Evolutionary conservation across 2,329 filamentous ascomycete genomes (phyloP), one percentile per base, ranked within the genome.

Genomic region (Gyromitra esculenta): DNA sequence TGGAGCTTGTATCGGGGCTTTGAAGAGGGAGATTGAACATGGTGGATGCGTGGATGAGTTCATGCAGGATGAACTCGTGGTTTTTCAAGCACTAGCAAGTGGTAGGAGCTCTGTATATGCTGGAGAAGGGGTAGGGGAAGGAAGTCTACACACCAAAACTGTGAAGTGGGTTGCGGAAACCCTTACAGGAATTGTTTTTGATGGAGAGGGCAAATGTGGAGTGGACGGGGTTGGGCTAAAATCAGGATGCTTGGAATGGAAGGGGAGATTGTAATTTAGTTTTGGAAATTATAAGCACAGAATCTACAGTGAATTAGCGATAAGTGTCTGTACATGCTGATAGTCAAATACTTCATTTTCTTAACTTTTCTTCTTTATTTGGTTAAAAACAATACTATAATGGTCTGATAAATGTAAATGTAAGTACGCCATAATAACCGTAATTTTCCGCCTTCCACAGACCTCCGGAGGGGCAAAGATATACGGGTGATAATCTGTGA

Each of bases 11-110:
- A 41, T 74, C 45, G 52, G n/a, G 68, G 71, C 66, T 52, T 78
- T 75, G 65, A 78, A 73, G 69, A 81, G 83, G 1, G 87, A 89
- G 79, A 82, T 87, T 0, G 80, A 81, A 6, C 79, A 83, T 0
- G 83, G 85, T 1, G 85, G 87, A 0, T 83, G 85, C 1, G 86
- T 88, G 5, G 89, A 91, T 77, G 84, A 87, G 78, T 85, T 87
- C 80, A 83, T 90, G 13, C 88, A 90, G 82, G 89, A 90, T 81
- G 89, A 91, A 81, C 80, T 91, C 31, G 83, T 90, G 1, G 83
- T 88, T 18, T 89, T 90, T 79, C 89, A 91, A 81, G 87, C 87
- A 2, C 82, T 91, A 8, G 86, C 87, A 0, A 84, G 86, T 11
- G 88, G 87, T 0, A 83, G 81, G 65, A 88, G 88, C 9, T 86